Base-by-base conservation (phyloP, 2,329 filamentous ascomycete species). In the Chaetomium olivaceum region DNA sequence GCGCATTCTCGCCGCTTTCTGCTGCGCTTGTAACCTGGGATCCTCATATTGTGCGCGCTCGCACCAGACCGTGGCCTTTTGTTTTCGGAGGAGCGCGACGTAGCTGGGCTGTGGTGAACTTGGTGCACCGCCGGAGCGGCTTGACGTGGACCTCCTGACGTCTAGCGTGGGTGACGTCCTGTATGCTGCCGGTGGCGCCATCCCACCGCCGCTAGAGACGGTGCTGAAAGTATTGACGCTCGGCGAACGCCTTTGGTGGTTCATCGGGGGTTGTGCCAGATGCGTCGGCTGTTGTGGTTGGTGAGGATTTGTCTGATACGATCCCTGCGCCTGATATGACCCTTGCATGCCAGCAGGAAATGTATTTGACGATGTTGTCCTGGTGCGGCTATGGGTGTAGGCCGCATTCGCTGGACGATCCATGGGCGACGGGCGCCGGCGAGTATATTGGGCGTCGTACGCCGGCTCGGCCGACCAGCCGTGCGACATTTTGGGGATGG, bases 11-110 rank as follows among this genome's bases (percentile, higher is more conserved):
- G 93, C 95, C 46, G 91, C 90, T 65, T 91, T 87, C 77, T 96
- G 93, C 73, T 93, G 90, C 31, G 92, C 93, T 4, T 90, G 81
- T 64, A 95, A 81, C 59, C 92, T 86, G 0, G 94, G 92, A 76
- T 99, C 95, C 78, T 98, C 93, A 68, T 91, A 89, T 77, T 99
- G 95, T 11, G 94, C 87, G 62, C 93, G 90, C 76, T 98, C 95
- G 80, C 93, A 97, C 95, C 95, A 99, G 4, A 99, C 95, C 0
- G 95, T 99, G 36, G 93, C 95, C 77, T 98, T 98, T 79, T 99
- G 95, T 77, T 93, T 94, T 68, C 95, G 88, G 80, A 99, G 89
- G n/a, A 97, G 84, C 43, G 95, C 93, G 60, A 99, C 95, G 78
- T 99, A 99, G 70, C 92, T 84, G 1, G 90, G 80, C 68, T 86